phyloP scores from a whole-genome alignment of 148 eudicot genomes.

The Silene conica region DNA sequence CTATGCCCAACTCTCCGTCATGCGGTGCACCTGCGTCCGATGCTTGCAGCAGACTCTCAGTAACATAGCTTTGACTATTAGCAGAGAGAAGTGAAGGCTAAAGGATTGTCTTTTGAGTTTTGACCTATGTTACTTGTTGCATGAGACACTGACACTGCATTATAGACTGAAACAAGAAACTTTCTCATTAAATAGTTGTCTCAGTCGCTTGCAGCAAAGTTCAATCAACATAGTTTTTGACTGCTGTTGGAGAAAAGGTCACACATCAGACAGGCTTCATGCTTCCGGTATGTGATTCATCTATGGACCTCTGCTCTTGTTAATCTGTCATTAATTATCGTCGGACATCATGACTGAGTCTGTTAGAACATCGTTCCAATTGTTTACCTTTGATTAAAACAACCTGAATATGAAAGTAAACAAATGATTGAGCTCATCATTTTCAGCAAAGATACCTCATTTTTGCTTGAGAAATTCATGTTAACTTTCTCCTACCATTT shows the following conservation, averaged over 20 bases:
- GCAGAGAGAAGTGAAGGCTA: neutral
- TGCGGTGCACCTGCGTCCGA: neutral
- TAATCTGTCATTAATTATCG: too few relatives aligned
- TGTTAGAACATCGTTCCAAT: neutral
- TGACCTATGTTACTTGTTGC: neutral
- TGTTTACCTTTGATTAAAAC: too few relatives aligned
- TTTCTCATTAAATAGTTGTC: neutral
- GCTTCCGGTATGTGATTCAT: neutral
- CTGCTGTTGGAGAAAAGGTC: constrained; percentile 35
- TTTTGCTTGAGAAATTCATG: too few relatives aligned
- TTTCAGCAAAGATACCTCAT: too few relatives aligned
- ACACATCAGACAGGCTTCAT: constrained; percentile 22
- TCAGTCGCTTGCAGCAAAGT: too few relatives aligned
- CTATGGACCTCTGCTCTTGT: neutral
- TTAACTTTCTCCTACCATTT: too few relatives aligned
- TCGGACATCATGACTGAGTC: neutral
- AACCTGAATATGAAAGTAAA: too few relatives aligned
- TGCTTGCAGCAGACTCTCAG: neutral
- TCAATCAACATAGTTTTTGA: neutral
- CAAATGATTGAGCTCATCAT: too few relatives aligned
- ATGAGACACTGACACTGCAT: neutral
- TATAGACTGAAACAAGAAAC: neutral
- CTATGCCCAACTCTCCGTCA: neutral
- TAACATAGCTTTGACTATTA: too few relatives aligned
- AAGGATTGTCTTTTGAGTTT: neutral